phyloP scores from a whole-genome alignment of 495 filamentous ascomycete species.

The Penicillium paxilli region DNA sequence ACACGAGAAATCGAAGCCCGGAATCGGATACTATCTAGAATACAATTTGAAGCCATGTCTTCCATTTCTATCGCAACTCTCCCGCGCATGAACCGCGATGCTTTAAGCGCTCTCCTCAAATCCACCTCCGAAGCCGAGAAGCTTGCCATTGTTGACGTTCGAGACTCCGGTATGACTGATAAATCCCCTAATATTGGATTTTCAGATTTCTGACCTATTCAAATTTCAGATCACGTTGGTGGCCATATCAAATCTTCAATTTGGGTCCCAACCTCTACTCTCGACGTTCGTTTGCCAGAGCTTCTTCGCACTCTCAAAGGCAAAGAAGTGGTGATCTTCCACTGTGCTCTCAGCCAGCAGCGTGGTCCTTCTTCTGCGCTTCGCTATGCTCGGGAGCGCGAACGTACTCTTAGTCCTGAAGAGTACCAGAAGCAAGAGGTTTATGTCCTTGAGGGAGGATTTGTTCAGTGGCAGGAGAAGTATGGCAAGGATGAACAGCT shows the following conservation, averaged over 20 bases:
- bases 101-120: constrained; percentile 55
- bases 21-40: not conserved
- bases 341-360: constrained; percentile 92
- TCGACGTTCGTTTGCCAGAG: constrained; percentile 77
- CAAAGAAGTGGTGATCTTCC: constrained; percentile 86
- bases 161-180: constrained; percentile 63
- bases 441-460: constrained; percentile 80
- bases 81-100: constrained; percentile 61
- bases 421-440: constrained; percentile 64
- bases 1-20: not conserved
- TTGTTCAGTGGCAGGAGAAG: constrained; percentile 88
- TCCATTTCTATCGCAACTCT: constrained; percentile 58
- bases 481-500: constrained; percentile 75
- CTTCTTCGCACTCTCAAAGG: constrained; percentile 75
- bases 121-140: constrained; percentile 33
- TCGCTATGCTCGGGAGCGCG: constrained; percentile 44
- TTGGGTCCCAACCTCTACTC: constrained; percentile 70
- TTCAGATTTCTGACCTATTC: not conserved
- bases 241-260: constrained; percentile 78
- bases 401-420: constrained; percentile 30
- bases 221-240: constrained; percentile 83
- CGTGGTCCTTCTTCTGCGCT: constrained; percentile 54
- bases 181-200: too few species aligned
- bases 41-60: constrained; percentile 46
- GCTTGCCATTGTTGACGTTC: constrained; percentile 83